A percentile compares a stretch with the other conserved stretches of the same genome.
These are phyloP conservation scores for Zopfia rhizophila DNA, from an alignment of 2,329 filamentous ascomycete genomes.

Conservation along the genomic window DNA sequence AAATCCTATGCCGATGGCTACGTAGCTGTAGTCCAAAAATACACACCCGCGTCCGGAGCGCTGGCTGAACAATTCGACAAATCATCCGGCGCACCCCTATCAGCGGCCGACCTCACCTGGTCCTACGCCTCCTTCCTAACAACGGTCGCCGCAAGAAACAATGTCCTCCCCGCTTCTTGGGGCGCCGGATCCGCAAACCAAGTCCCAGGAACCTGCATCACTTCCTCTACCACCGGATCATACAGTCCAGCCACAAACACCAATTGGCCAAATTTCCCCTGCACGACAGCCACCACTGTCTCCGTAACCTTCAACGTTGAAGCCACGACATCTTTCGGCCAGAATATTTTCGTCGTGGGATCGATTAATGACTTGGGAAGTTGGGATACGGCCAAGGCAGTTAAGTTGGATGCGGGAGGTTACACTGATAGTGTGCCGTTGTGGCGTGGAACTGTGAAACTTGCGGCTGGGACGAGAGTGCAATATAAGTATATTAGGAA, in stretches of 20 bases:
- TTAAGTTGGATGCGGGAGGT: slow-evolving; percentile 52
- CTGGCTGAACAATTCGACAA: slow-evolving; percentile 74
- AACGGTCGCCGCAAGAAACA: slow-evolving; percentile 49
- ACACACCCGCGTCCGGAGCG: slow-evolving; percentile 69
- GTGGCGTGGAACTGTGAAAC: slow-evolving; percentile 55
- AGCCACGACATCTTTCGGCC: slow-evolving; percentile 59
- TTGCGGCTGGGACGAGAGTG: slow-evolving; percentile 53
- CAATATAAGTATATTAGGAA: slow-evolving; percentile 59
- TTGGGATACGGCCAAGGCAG: slow-evolving; percentile 54
- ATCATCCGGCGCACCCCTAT: slow-evolving; percentile 61
- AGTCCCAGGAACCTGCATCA: slow-evolving; percentile 62
- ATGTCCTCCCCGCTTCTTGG: slow-evolving; percentile 67
- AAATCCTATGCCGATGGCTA: slow-evolving; percentile 71
- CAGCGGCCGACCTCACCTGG: slow-evolving; percentile 76
- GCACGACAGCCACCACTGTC: slow-evolving; percentile 33
- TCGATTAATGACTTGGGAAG: slow-evolving; percentile 54
- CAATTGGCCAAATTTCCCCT: slow-evolving; percentile 27
- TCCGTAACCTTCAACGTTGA: slow-evolving; percentile 60
- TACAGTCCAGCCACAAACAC: slow-evolving; percentile 62
- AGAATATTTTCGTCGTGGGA: slow-evolving; percentile 60
- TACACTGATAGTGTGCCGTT: slow-evolving; percentile 58
- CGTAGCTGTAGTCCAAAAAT: slow-evolving; percentile 58
- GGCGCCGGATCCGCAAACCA: slow-evolving; percentile 56
- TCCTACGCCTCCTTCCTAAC: slow-evolving; percentile 77
- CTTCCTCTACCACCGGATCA: slow-evolving; percentile 45